A percentile compares a stretch with the other conserved stretches of the same genome.
phyloP scores from a whole-genome alignment of 2,329 filamentous ascomycete genomes.

The Juglanconis oblonga region DNA sequence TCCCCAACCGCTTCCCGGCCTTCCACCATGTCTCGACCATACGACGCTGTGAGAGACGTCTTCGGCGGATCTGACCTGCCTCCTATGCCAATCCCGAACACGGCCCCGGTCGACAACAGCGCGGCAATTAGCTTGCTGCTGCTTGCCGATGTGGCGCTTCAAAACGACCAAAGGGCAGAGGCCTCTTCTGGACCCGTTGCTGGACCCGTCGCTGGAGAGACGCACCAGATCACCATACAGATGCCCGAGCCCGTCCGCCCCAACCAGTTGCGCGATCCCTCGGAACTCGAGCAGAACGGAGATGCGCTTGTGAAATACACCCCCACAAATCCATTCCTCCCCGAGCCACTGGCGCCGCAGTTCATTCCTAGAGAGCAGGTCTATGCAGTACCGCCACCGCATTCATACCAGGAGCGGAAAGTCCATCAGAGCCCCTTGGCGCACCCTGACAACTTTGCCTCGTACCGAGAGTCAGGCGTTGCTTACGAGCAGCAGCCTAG shows the following conservation, averaged over 20 bases:
- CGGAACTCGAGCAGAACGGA: conserved; percentile 13
- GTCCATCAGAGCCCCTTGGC: conserved; percentile 13
- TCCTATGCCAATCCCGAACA: conserved; percentile 19
- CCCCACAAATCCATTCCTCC: conserved; percentile 10
- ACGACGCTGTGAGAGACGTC: conserved; percentile 43
- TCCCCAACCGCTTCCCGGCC: conserved; percentile 14
- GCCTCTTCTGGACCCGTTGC: not conserved
- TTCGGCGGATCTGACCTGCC: conserved; percentile 33
- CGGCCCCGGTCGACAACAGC: conserved; percentile 3
- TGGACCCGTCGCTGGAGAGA: not conserved
- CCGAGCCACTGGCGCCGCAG: conserved; percentile 7
- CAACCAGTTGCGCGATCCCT: conserved; percentile 13
- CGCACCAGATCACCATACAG: conserved; percentile 12
- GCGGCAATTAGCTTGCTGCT: conserved; percentile 2
- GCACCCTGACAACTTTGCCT: conserved; percentile 11
- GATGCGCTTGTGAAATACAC: conserved; percentile 5
- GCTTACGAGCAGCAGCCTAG: conserved; percentile 9
- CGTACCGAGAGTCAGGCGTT: conserved; percentile 8
- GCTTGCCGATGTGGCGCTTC: conserved; percentile 10
- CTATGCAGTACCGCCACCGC: conserved; percentile 5
- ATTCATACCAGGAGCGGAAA: conserved; percentile 9
- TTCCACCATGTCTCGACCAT: conserved; percentile 34
- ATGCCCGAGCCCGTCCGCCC: conserved; percentile 19
- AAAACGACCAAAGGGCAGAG: not conserved
- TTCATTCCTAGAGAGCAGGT: conserved; percentile 7